Evolutionary conservation across 140 eudicot species (phyloP).

Genomic region (Senecio squalidus): DNA sequence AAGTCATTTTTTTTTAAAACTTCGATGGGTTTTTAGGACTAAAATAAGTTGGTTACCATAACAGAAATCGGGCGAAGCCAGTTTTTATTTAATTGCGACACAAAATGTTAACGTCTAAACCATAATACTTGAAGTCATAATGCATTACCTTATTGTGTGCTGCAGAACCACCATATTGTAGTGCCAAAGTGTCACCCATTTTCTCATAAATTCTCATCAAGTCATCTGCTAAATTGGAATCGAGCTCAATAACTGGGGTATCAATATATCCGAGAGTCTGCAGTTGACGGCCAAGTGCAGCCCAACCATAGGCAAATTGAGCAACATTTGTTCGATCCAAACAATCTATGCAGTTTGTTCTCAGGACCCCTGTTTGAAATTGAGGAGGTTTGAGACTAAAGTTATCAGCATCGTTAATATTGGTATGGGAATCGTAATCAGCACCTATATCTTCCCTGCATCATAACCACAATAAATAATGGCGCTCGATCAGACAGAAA

Average conservation of each 20-base stretch:
- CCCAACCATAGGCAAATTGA: slow-evolving; percentile 87
- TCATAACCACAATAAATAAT: slow-evolving; percentile 12
- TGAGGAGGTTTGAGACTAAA: slow-evolving; percentile 32
- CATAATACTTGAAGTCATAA: background rate
- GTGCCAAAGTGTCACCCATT: slow-evolving; percentile 93
- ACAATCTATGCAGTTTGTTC: slow-evolving; percentile 97
- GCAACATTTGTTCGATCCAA: slow-evolving; percentile 97
- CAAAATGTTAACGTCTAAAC: too few relatives aligned
- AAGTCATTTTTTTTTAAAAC: too few relatives aligned
- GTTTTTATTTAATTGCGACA: too few relatives aligned
- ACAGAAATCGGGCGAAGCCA: too few relatives aligned
- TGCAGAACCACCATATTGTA: slow-evolving; percentile 96
- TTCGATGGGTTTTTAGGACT: too few relatives aligned
- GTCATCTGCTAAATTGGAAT: slow-evolving; percentile 61
- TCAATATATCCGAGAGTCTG: slow-evolving; percentile 61
- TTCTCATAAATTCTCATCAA: slow-evolving; percentile 78
- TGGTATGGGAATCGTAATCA: slow-evolving; percentile 20
- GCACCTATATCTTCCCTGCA: slow-evolving; percentile 41
- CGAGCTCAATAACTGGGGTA: slow-evolving; percentile 45
- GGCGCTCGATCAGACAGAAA: too few relatives aligned
- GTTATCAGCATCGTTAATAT: slow-evolving; percentile 15
- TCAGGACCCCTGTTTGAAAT: slow-evolving; percentile 73
- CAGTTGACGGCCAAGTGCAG: slow-evolving; percentile 85
- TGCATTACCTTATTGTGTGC: slow-evolving; percentile 90
- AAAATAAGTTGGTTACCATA: too few relatives aligned